Percentiles rank a stretch among this genome's conserved stretches.
Evolutionary conservation across 306 rosid genomes (phyloP).

Genomic region (Castanea mollissima): DNA sequence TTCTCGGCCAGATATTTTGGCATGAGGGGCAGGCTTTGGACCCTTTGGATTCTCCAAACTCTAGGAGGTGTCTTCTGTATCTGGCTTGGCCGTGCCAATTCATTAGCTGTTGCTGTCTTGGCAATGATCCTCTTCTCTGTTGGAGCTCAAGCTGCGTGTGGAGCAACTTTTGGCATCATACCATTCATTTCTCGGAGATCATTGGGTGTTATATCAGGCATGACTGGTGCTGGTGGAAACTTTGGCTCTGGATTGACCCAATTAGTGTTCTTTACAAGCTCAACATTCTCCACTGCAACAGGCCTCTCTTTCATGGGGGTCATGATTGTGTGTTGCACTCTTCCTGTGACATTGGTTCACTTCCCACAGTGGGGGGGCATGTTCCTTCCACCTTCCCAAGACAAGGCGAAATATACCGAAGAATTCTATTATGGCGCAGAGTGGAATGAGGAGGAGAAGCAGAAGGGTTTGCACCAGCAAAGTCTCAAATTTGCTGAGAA

Average conservation of each 20-base stretch:
- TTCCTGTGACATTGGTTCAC: constrained; percentile 69
- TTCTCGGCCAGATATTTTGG: constrained; percentile 56
- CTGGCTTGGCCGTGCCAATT: constrained; percentile 75
- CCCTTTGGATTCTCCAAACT: constrained; percentile 77
- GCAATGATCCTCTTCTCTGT: constrained; percentile 86
- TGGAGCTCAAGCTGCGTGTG: constrained; percentile 95
- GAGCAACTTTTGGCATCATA: constrained; percentile 81
- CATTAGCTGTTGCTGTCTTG: constrained; percentile 55
- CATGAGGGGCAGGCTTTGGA: constrained; percentile 87
- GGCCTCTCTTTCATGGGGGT: constrained; percentile 74
- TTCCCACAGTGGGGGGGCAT: constrained; percentile 97
- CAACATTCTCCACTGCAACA: constrained; percentile 42
- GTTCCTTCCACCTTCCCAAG: constrained; percentile 69
- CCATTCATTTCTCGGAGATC: constrained; percentile 86
- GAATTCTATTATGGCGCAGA: constrained; percentile 68
- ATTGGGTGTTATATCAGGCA: constrained; percentile 67
- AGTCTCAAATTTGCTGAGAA: constrained; percentile 91
- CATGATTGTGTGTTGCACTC: constrained; percentile 72
- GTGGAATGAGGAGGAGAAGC: constrained; percentile 70
- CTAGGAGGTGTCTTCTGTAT: constrained; percentile 77
- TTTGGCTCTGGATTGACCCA: constrained; percentile 87
- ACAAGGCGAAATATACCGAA: constrained; percentile 43
- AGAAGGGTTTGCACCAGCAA: constrained; percentile 53
- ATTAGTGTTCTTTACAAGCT: constrained; percentile 62
- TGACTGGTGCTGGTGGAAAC: constrained; percentile 88